Conservation (phyloP, 2,329 filamentous ascomycete genomes). For the Colletotrichum eleusines region DNA sequence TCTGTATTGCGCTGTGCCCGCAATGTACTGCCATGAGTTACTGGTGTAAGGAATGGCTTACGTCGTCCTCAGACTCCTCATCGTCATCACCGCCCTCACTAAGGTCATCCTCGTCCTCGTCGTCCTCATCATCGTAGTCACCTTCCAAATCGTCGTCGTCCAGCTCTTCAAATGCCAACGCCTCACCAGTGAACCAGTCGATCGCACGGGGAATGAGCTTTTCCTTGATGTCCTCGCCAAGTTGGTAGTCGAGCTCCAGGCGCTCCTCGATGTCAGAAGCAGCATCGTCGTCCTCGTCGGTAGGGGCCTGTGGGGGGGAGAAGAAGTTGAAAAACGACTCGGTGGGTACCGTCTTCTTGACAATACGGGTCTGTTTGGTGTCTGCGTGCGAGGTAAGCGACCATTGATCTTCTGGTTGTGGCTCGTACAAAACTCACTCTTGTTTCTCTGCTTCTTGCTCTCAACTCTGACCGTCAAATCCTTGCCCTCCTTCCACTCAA, state of each 20-base stretch:
- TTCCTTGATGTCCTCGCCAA: conserved; percentile 99
- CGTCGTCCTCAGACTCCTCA: conserved; percentile 83
- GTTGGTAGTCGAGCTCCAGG: conserved; percentile 97
- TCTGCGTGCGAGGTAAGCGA: conserved; percentile 66
- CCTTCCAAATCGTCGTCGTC: conserved; percentile 85
- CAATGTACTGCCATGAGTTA: not conserved
- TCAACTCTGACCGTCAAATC: conserved; percentile 95
- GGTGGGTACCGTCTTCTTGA: conserved; percentile 98
- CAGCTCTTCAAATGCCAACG: conserved; percentile 94
- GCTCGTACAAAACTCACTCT: conserved; percentile 74
- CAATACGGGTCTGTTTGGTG: conserved; percentile 98
- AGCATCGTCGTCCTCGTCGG: conserved; percentile 78
- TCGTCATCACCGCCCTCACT: conserved; percentile 89
- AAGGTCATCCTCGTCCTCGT: conserved; percentile 90
- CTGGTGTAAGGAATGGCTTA: conserved; percentile 54
- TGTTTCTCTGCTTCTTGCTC: conserved; percentile 99
- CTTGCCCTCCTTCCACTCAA: conserved; percentile 94
- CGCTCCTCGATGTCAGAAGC: conserved; percentile 96
- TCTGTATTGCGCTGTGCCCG: conserved; percentile 16
- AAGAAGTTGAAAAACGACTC: conserved; percentile 99
- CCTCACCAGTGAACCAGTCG: conserved; percentile 99
- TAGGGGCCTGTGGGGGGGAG: conserved; percentile 89
- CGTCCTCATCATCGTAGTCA: conserved; percentile 88
- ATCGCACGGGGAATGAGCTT: conserved; percentile 98
- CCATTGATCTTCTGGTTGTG: not conserved